Conservation (phyloP, 139 green algal species). For the Micromonas commoda region DNA sequence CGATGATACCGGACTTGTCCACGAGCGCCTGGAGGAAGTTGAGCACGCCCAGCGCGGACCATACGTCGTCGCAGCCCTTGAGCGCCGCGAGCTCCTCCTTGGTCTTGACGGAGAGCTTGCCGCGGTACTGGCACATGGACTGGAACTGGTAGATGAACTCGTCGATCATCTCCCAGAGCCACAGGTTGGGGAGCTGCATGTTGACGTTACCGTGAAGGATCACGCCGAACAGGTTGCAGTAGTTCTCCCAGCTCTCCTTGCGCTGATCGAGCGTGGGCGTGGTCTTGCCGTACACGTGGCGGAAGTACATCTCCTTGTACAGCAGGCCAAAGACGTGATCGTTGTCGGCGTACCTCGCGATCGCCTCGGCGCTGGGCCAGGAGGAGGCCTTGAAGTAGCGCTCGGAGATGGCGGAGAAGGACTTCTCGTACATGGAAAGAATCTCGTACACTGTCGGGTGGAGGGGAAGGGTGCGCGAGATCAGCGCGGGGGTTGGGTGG, state of each 20-base stretch:
- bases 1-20: constrained; percentile 70
- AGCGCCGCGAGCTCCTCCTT: constrained; percentile 68
- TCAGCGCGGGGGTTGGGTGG: too few species aligned
- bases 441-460: constrained; percentile 81
- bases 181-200: constrained; percentile 94
- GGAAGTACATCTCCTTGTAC: constrained; percentile 97
- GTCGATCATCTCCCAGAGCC: constrained; percentile 99
- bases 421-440: constrained; percentile 89
- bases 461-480: background rate
- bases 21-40: constrained; percentile 82
- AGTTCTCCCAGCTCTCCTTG: constrained; percentile 91
- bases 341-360: constrained; percentile 80
- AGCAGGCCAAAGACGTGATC: constrained; percentile 98
- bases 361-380: constrained; percentile 78
- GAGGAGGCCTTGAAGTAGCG: constrained; percentile 83
- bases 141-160: constrained; percentile 99
- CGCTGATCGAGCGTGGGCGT: constrained; percentile 70
- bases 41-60: constrained; percentile 69
- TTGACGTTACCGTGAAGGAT: constrained; percentile 90
- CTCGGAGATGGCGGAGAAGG: constrained; percentile 88
- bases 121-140: constrained; percentile 75
- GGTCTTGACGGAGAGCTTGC: constrained; percentile 47
- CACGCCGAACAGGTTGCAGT: constrained; percentile 50
- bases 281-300: constrained; percentile 81
- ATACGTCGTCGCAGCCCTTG: constrained; percentile 64